Conservation (phyloP, 495 filamentous ascomycete species). For the Oidiodendron maius region DNA sequence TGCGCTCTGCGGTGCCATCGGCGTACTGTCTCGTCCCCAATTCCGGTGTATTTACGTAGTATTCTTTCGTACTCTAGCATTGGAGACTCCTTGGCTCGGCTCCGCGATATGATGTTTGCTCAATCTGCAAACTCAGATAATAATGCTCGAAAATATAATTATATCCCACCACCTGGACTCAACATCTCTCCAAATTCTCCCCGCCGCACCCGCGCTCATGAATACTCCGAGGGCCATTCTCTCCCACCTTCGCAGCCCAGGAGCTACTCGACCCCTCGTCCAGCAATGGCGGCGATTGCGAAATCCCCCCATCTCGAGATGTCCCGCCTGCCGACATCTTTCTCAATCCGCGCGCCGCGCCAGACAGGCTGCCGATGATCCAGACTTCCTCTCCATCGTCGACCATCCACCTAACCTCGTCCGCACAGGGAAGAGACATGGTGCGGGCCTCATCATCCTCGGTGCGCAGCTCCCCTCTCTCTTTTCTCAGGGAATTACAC, state of each 20-base stretch:
- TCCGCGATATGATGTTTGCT: too few relatives aligned
- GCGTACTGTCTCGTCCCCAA: too few relatives aligned
- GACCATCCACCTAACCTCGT: slow-evolving; percentile 79
- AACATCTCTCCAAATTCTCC: not conserved
- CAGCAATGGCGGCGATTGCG: not conserved
- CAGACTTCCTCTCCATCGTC: slow-evolving; percentile 70
- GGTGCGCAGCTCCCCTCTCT: slow-evolving; percentile 35
- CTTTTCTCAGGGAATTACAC: slow-evolving; percentile 7
- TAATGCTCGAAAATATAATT: not conserved
- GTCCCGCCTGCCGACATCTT: slow-evolving; percentile 16
- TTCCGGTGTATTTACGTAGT: too few relatives aligned
- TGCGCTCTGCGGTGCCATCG: not conserved
- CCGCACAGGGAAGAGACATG: slow-evolving; percentile 64
- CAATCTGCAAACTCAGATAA: not conserved
- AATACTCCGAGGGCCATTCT: slow-evolving; percentile 10
- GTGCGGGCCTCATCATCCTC: slow-evolving; percentile 74
- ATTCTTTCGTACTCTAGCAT: too few relatives aligned
- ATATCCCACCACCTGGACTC: not conserved
- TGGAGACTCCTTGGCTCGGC: too few relatives aligned
- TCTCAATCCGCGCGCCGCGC: slow-evolving; percentile 13
- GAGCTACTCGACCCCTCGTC: not conserved
- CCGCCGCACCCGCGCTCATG: slow-evolving; percentile 12
- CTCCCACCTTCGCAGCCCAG: slow-evolving; percentile 2
- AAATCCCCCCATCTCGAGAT: slow-evolving; percentile 3
- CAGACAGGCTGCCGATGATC: slow-evolving; percentile 53